Percentiles rank a stretch among this genome's conserved stretches.
Conservation (phyloP, 345 rosid genomes). For the Eucalyptus melliodora region DNA sequence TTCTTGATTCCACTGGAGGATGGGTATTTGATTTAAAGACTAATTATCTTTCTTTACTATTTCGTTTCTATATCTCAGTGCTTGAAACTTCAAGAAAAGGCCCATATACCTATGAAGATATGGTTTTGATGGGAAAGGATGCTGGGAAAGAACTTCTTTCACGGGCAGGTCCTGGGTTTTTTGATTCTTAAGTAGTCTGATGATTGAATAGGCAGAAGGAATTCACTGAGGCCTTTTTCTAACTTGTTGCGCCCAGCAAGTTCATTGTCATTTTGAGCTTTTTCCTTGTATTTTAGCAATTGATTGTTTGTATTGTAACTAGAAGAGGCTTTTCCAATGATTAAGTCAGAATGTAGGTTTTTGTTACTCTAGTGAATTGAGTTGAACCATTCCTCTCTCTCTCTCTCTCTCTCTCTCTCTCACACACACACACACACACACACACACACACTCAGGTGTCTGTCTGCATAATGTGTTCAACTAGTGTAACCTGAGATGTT, state of each 20-base stretch:
- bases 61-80: slow-evolving; percentile 32
- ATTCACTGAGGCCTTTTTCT: neutral
- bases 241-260: neutral
- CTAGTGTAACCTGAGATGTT: neutral
- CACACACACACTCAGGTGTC: neutral
- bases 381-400: neutral
- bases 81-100: slow-evolving; percentile 92
- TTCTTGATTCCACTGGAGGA: neutral
- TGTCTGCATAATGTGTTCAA: neutral
- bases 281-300: neutral
- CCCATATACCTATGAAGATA: slow-evolving; percentile 47
- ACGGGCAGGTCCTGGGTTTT: slow-evolving; percentile 80
- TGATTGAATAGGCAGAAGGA: neutral
- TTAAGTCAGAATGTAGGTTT: neutral
- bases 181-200: slow-evolving; percentile 21
- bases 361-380: neutral
- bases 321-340: neutral
- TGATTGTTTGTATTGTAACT: neutral
- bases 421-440: neutral
- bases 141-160: slow-evolving; percentile 91
- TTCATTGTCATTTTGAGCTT: neutral
- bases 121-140: slow-evolving; percentile 82
- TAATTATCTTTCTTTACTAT: neutral
- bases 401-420: neutral
- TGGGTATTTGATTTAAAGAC: neutral